Conservation (phyloP, 75 land plant species). For the Isoetes taiwanensis region DNA sequence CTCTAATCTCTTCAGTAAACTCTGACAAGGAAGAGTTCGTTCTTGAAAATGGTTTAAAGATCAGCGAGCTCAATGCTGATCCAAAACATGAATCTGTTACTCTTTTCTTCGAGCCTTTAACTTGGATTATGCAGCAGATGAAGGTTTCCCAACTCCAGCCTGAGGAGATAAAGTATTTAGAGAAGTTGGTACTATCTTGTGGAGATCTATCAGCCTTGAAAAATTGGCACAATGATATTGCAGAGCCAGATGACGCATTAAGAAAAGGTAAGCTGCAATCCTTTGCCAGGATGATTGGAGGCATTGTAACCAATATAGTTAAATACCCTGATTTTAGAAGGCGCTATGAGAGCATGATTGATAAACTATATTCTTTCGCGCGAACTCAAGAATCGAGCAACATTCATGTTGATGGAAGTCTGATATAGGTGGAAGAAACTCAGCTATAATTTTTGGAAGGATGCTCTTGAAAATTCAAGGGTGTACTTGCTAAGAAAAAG, state of each 20-base stretch:
- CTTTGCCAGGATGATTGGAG: constrained; percentile 56
- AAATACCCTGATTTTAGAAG: too few relatives aligned
- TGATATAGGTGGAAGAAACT: too few relatives aligned
- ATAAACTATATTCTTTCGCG: too few relatives aligned
- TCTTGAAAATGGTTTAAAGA: constrained; percentile 36
- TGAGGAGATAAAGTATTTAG: constrained; percentile 43
- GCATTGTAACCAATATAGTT: too few relatives aligned
- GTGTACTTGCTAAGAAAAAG: too few relatives aligned
- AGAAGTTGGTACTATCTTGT: constrained; percentile 34
- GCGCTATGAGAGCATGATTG: too few relatives aligned
- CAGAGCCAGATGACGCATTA: constrained; percentile 41
- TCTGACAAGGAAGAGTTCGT: too few relatives aligned
- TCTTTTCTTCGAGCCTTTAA: constrained; percentile 72
- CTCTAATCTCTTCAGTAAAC: constrained; percentile 52
- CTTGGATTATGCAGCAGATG: constrained; percentile 61
- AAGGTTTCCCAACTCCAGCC: constrained; percentile 31
- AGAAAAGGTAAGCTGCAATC: constrained; percentile 70
- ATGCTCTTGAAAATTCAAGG: too few relatives aligned
- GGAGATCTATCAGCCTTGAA: constrained; percentile 42
- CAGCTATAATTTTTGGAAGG: too few relatives aligned
- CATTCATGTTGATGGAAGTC: too few relatives aligned
- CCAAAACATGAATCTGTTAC: constrained; percentile 42
- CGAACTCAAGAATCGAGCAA: too few relatives aligned
- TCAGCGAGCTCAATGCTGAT: constrained; percentile 44
- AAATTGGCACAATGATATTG: constrained; percentile 53